Percentiles rank a stretch among this genome's conserved stretches.
These are phyloP conservation scores for Leishmania guyanensis DNA, from an alignment of 208 protist species.

Conservation along the genomic window DNA sequence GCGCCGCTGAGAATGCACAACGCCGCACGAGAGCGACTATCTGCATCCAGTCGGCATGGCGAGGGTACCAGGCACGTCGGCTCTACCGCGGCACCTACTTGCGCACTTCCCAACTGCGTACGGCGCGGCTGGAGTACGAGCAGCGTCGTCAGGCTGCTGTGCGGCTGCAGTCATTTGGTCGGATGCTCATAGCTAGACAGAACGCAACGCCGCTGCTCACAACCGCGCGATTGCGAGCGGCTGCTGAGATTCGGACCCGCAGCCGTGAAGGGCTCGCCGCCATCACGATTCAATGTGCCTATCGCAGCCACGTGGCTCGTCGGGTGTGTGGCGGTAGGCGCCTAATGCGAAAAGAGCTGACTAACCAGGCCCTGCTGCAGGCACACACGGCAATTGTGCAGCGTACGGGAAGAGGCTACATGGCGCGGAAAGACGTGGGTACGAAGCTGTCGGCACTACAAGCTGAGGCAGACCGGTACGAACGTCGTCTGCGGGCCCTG, in stretches of 20 bases:
- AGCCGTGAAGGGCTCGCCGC: conserved; percentile 40
- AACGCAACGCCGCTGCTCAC: conserved; percentile 43
- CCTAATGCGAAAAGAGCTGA: conserved; percentile 3
- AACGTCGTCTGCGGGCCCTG: conserved; percentile 31
- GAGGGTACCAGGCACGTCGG: conserved; percentile 34
- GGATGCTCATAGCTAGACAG: conserved; percentile 57
- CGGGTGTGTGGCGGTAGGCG: conserved; percentile 32
- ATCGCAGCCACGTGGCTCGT: conserved; percentile 49
- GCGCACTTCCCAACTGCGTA: conserved; percentile 38
- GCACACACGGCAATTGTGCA: conserved; percentile 34
- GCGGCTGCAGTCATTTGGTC: conserved; percentile 73
- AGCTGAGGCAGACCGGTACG: conserved; percentile 48
- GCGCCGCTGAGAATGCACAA: conserved; percentile 39
- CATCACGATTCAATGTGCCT: conserved; percentile 66
- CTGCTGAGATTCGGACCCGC: conserved; percentile 42
- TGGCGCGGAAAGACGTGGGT: conserved; percentile 41
- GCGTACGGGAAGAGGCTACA: conserved; percentile 67
- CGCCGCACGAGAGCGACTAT: conserved; percentile 48
- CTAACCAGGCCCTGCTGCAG: neutral
- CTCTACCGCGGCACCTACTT: conserved; percentile 30
- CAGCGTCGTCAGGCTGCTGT: conserved; percentile 53
- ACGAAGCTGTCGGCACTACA: conserved; percentile 30
- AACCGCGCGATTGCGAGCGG: conserved; percentile 52
- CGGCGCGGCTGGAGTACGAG: conserved; percentile 48
- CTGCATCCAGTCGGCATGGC: conserved; percentile 69